These are phyloP conservation scores for Talaromyces trachyspermus DNA, from an alignment of 495 filamentous ascomycete genomes.

Conservation along the genomic window DNA sequence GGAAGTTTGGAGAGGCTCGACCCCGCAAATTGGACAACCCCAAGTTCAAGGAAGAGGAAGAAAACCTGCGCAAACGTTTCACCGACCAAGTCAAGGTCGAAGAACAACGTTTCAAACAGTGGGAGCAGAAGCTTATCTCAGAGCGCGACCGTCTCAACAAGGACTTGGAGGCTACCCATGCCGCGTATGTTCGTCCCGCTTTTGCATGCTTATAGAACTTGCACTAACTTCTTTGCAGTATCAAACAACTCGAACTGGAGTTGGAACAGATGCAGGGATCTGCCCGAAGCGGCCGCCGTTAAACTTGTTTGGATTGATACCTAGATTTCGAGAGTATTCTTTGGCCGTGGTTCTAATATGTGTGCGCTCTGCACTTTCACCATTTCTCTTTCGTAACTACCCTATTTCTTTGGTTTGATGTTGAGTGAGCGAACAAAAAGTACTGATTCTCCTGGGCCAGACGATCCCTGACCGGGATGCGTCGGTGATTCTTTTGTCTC, in stretches of 20 bases:
- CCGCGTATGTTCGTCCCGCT: conserved; percentile 53
- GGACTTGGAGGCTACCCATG: conserved; percentile 94
- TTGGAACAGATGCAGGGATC: conserved; percentile 90
- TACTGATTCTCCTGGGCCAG: conserved; percentile 5
- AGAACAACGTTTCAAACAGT: conserved; percentile 96
- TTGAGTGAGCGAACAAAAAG: conserved; percentile 11
- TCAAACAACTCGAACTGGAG: conserved; percentile 91
- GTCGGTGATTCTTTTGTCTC: conserved; percentile 23
- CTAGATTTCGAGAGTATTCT: conserved; percentile 11
- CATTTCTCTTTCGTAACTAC: background rate
- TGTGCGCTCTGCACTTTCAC: background rate
- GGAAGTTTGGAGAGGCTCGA: conserved; percentile 96
- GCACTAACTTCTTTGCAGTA: conserved; percentile 43
- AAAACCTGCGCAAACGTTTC: conserved; percentile 94
- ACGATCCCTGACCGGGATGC: background rate
- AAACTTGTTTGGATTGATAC: conserved; percentile 24
- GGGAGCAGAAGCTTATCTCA: conserved; percentile 99
- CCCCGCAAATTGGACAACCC: conserved; percentile 98
- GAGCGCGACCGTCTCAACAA: conserved; percentile 99
- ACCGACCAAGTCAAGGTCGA: conserved; percentile 99
- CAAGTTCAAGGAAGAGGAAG: conserved; percentile 99
- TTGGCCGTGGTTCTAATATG: conserved; percentile 11
- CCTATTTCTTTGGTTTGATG: conserved; percentile 18
- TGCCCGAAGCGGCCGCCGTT: conserved; percentile 91
- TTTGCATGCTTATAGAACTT: background rate